Conservation (phyloP, 495 filamentous ascomycete species). For the Friedmanniomyces endolithicus region DNA sequence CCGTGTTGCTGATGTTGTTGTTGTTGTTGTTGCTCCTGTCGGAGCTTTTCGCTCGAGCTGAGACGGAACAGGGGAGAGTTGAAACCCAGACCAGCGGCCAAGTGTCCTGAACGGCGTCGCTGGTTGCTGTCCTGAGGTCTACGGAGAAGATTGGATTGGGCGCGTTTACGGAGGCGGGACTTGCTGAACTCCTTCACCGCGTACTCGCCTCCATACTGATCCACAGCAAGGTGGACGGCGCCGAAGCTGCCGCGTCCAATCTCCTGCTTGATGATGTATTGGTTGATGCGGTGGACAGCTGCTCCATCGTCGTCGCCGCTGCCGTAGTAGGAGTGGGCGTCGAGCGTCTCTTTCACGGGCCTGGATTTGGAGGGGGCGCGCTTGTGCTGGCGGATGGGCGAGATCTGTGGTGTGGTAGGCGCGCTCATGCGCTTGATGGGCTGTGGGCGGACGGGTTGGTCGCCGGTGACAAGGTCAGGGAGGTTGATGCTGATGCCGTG, state of each 20-base stretch:
- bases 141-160: slow-evolving; percentile 81
- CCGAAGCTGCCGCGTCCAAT: slow-evolving; percentile 94
- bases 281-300: slow-evolving; percentile 74
- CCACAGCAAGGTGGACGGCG: slow-evolving; percentile 79
- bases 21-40: slow-evolving; percentile 26
- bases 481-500: slow-evolving; percentile 27
- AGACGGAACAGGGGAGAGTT: slow-evolving; percentile 52
- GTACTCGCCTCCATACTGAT: slow-evolving; percentile 88
- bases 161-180: slow-evolving; percentile 76
- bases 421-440: slow-evolving; percentile 28
- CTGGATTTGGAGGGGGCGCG: slow-evolving; percentile 26
- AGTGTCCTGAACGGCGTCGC: slow-evolving; percentile 39
- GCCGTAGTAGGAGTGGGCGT: slow-evolving; percentile 76
- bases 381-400: slow-evolving; percentile 31
- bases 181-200: slow-evolving; percentile 98
- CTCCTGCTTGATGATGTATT: slow-evolving; percentile 88
- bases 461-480: slow-evolving; percentile 6
- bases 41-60: slow-evolving; percentile 37
- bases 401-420: slow-evolving; percentile 12
- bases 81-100: slow-evolving; percentile 43
- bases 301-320: slow-evolving; percentile 74
- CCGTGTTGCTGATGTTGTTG: slow-evolving; percentile 37
- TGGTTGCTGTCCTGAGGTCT: slow-evolving; percentile 38
- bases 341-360: slow-evolving; percentile 60
- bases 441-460: slow-evolving; percentile 16